Evolutionary conservation across 1,139 yeast species (phyloP).

Genomic region (Pichia sp.): DNA sequence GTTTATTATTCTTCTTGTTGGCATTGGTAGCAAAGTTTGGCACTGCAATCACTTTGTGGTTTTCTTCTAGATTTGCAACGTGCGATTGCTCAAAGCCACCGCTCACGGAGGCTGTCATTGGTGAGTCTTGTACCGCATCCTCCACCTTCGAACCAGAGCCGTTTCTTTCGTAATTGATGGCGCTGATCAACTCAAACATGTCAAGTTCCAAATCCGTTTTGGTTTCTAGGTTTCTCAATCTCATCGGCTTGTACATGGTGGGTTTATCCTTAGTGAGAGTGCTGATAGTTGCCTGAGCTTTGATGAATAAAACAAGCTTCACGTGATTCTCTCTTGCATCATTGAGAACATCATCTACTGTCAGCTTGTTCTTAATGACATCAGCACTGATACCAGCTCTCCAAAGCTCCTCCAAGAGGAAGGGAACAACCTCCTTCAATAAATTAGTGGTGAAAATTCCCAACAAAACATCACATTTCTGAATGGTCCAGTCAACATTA

Average conservation of each 20-base stretch:
- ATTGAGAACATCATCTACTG: conserved; percentile 63
- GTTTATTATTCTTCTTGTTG: conserved; percentile 64
- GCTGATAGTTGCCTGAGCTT: conserved; percentile 41
- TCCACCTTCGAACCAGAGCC: conserved; percentile 1
- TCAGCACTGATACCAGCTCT: conserved; percentile 65
- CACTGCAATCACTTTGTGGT: conserved; percentile 55
- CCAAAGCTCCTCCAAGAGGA: conserved; percentile 64
- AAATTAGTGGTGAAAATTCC: conserved; percentile 53
- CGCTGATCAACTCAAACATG: conserved; percentile 51
- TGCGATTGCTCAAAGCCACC: not conserved
- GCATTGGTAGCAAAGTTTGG: conserved; percentile 67
- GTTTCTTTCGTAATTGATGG: conserved; percentile 33
- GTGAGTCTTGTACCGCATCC: not conserved
- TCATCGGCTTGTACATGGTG: conserved; percentile 64
- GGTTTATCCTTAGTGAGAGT: conserved; percentile 24
- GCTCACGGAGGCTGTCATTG: not conserved
- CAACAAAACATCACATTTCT: conserved; percentile 75
- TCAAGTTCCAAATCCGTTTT: conserved; percentile 66
- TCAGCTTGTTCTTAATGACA: conserved; percentile 39
- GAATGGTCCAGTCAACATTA: conserved; percentile 38
- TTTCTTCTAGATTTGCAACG: conserved; percentile 19
- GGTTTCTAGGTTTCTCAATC: conserved; percentile 55
- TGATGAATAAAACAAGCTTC: conserved; percentile 66
- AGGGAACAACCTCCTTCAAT: conserved; percentile 54
- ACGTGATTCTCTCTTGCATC: conserved; percentile 65